phyloP scores from a whole-genome alignment of 2,329 filamentous ascomycete genomes.

The Clonostachys chloroleuca region DNA sequence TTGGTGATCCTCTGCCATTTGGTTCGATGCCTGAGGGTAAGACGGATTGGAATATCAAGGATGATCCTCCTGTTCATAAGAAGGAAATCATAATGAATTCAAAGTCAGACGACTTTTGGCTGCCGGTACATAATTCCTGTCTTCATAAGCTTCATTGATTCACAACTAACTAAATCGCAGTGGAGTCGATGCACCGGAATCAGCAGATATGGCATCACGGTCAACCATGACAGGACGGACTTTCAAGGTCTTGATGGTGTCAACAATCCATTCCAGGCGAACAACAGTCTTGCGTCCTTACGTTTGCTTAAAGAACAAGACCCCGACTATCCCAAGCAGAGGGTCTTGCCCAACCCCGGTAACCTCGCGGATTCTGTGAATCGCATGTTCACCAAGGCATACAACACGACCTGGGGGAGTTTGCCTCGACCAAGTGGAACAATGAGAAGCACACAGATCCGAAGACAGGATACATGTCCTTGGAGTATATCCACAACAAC shows the following conservation, averaged over 20 bases:
- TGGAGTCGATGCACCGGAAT: conserved; percentile 2
- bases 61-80: background rate
- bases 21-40: conserved; percentile 6
- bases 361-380: conserved; percentile 12
- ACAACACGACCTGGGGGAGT: conserved; percentile 14
- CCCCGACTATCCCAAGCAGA: background rate
- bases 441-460: background rate
- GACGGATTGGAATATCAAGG: conserved; percentile 6
- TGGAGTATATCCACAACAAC: conserved; percentile 33
- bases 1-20: conserved; percentile 5
- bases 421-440: background rate
- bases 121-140: too few relatives aligned
- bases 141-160: background rate
- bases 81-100: background rate
- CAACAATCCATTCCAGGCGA: background rate
- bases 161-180: background rate
- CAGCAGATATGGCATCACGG: background rate
- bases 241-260: background rate
- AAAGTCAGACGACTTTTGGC: too few relatives aligned
- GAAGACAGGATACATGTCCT: conserved; percentile 8
- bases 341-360: conserved; percentile 12
- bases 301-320: background rate
- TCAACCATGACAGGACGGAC: background rate
- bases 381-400: conserved; percentile 12
- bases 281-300: background rate